Conservation (phyloP, 345 rosid species). For the Eucalyptus lansdowneana region DNA sequence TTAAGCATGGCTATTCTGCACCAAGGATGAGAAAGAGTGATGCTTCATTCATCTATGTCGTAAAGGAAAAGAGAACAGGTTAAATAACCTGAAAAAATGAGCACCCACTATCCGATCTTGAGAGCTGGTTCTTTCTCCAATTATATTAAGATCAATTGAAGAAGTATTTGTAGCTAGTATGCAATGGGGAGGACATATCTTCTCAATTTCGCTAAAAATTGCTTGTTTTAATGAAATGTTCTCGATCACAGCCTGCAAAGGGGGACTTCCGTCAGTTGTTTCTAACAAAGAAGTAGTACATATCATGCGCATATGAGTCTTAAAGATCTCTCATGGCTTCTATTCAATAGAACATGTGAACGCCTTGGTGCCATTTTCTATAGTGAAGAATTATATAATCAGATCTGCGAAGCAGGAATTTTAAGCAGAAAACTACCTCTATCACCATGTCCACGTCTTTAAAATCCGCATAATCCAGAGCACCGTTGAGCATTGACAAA, state of each 20-base stretch:
- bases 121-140: conserved; percentile 72
- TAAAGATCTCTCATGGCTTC: neutral
- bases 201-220: conserved; percentile 77
- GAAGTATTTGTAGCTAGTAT: conserved; percentile 94
- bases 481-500: conserved; percentile 74
- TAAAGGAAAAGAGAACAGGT: neutral
- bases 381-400: neutral
- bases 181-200: conserved; percentile 71
- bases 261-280: neutral
- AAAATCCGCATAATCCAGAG: conserved; percentile 65
- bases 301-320: neutral
- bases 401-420: neutral
- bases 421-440: conserved; percentile 36
- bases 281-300: neutral
- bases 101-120: conserved; percentile 91
- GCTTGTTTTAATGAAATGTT: conserved; percentile 75
- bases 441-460: conserved; percentile 92
- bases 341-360: neutral
- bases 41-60: neutral
- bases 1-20: neutral
- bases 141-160: conserved; percentile 58
- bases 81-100: conserved; percentile 81
- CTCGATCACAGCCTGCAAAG: conserved; percentile 87
- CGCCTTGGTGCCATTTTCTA: neutral
- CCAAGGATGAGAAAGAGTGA: neutral